Evolutionary conservation across 1,284 basidiomycete species (phyloP).

Genomic region (Pseudozyma thailandica): DNA sequence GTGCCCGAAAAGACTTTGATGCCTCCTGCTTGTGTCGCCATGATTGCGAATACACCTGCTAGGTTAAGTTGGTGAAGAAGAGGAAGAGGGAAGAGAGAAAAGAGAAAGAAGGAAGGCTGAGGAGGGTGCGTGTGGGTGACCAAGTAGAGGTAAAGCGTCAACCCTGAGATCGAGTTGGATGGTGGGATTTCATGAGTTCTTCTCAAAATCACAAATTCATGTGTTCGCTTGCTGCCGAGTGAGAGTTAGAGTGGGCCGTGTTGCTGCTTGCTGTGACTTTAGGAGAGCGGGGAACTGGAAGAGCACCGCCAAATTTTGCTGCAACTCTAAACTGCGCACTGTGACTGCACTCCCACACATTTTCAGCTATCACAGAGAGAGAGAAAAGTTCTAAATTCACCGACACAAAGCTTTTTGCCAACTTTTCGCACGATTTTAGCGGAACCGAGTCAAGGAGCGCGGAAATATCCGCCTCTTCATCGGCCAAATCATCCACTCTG

Average conservation of each 20-base stretch:
- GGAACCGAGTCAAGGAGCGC: not conserved
- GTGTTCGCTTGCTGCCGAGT: no score
- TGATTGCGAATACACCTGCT: not conserved
- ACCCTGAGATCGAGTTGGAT: not conserved
- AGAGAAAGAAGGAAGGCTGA: not conserved
- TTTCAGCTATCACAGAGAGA: not conserved
- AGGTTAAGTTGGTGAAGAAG: not conserved
- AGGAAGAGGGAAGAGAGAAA: not conserved
- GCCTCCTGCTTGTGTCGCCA: slow-evolving; percentile 28
- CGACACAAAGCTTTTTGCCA: no score
- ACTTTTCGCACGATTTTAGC: not conserved
- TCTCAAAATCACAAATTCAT: not conserved
- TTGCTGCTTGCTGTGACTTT: not conserved
- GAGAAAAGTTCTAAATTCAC: slow-evolving; percentile 26
- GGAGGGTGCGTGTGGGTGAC: slow-evolving; percentile 23
- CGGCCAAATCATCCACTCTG: slow-evolving; percentile 1
- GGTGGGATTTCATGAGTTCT: not conserved
- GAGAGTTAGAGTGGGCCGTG: not conserved
- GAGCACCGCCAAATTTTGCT: no score
- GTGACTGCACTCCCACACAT: not conserved
- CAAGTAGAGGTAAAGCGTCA: slow-evolving; percentile 34
- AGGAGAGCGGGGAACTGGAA: not conserved
- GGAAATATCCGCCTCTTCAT: slow-evolving; percentile 6
- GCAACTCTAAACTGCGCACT: not conserved
- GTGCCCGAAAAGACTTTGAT: slow-evolving; percentile 62